A percentile compares a stretch with the other conserved stretches of the same genome.
Evolutionary conservation across 257 asterid genomes (phyloP).

Genomic region (Solanum chmielewskii): DNA sequence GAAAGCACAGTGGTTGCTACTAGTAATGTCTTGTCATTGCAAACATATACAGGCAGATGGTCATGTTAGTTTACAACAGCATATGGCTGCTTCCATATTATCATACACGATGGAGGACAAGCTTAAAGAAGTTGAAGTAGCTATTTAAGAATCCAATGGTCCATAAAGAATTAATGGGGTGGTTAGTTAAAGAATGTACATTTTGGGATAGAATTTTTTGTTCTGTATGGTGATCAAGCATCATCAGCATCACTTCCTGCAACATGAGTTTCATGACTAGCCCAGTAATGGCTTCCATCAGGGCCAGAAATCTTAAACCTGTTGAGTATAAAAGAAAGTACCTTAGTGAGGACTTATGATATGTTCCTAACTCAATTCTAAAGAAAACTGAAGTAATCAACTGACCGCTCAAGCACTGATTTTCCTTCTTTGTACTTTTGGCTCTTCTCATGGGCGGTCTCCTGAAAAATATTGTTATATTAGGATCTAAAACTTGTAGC

Average conservation of each 20-base stretch:
- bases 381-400: neutral
- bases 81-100: neutral
- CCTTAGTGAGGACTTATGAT: neutral
- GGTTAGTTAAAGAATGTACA: conserved; percentile 28
- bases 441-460: conserved; percentile 10
- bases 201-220: conserved; percentile 13
- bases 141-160: neutral
- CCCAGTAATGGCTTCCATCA: conserved; percentile 26
- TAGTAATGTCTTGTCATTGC: neutral
- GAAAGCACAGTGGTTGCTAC: neutral
- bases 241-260: conserved; percentile 67
- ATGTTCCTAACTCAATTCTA: neutral
- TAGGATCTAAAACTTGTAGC: neutral
- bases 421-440: conserved; percentile 22
- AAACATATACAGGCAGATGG: neutral
- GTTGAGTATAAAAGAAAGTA: neutral
- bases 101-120: neutral
- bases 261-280: conserved; percentile 35
- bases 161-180: neutral
- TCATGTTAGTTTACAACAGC: neutral
- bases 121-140: neutral
- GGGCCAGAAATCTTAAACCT: conserved; percentile 15
- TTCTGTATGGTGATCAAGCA: conserved; percentile 9
- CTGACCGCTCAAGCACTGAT: conserved; percentile 15
- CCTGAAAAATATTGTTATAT: conserved; percentile 26